Evolutionary conservation across 345 rosid genomes (phyloP).

Genomic region (Lepidium africanum): DNA sequence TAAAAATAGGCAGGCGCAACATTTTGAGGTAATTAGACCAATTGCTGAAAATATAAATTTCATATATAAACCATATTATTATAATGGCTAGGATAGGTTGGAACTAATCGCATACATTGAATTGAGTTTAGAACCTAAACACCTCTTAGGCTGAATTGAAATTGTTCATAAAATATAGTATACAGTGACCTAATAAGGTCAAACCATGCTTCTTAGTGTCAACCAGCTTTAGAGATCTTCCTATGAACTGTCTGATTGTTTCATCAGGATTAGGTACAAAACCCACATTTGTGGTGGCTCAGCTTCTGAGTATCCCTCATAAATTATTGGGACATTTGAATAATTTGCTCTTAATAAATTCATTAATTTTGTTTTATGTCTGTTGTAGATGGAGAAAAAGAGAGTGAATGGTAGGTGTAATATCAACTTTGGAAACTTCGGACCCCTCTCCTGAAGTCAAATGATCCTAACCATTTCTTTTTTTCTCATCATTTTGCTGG

Average conservation of each 20-base stretch:
- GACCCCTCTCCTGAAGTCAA: slow-evolving; percentile 15
- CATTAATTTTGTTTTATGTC: slow-evolving; percentile 12
- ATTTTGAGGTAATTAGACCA: background rate
- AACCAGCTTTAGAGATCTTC: background rate
- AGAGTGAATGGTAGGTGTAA: slow-evolving; percentile 6
- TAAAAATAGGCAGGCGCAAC: background rate
- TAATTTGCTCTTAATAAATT: background rate
- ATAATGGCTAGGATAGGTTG: too few relatives aligned
- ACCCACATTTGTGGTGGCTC: slow-evolving; percentile 1
- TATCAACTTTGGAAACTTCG: slow-evolving; percentile 16
- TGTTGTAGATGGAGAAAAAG: slow-evolving; percentile 18
- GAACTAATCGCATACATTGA: too few relatives aligned
- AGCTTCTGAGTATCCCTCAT: slow-evolving; percentile 4
- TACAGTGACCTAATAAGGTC: background rate
- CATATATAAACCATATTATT: too few relatives aligned
- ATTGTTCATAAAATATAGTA: background rate
- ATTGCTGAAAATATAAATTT: too few relatives aligned
- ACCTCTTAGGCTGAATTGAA: too few relatives aligned
- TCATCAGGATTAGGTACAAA: background rate
- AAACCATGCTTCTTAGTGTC: background rate
- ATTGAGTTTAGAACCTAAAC: too few relatives aligned
- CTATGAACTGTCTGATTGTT: background rate
- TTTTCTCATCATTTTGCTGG: background rate
- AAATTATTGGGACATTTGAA: slow-evolving; percentile 1
- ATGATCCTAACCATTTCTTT: slow-evolving; percentile 13